Percentiles rank a stretch among this genome's conserved stretches.
Evolutionary conservation across 140 eudicot species (phyloP).

Genomic region (Erigeron philadelphicus): DNA sequence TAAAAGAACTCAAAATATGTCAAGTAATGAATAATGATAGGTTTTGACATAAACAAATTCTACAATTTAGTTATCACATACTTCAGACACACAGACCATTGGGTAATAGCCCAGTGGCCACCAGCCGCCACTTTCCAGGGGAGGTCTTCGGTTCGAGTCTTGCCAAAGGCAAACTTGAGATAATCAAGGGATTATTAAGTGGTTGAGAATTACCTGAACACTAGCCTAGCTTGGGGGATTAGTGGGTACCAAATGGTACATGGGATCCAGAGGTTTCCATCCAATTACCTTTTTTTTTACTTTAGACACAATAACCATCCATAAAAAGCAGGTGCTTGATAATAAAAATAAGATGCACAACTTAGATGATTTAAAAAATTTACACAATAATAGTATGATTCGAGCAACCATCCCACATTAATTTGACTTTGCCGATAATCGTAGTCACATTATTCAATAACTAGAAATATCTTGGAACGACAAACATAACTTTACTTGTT

Average conservation of each 20-base stretch:
- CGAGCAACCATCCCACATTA: not conserved
- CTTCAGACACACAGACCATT: too few relatives aligned
- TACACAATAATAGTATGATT: not conserved
- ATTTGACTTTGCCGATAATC: slow-evolving; percentile 1
- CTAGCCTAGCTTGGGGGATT: too few relatives aligned
- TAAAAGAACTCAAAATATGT: not conserved
- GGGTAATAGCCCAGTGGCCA: too few relatives aligned
- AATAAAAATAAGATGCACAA: not conserved
- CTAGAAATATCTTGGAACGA: slow-evolving; percentile 12
- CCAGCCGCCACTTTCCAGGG: too few relatives aligned
- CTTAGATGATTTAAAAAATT: not conserved
- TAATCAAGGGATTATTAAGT: too few relatives aligned
- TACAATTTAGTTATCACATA: not conserved
- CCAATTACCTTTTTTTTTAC: too few relatives aligned
- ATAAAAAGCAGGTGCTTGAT: not conserved
- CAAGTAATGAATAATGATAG: not conserved
- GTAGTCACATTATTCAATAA: slow-evolving; percentile 3
- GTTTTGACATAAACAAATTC: not conserved
- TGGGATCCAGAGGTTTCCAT: too few relatives aligned
- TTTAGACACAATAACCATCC: slow-evolving; percentile 6
- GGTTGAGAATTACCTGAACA: too few relatives aligned
- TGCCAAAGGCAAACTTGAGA: too few relatives aligned
- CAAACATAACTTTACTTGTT: not conserved
- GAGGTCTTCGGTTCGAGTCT: too few relatives aligned
- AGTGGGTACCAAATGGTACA: too few relatives aligned